These are phyloP conservation scores for Podaxis mareebaensis DNA, from an alignment of 768 basidiomycete species.

Conservation along the genomic window DNA sequence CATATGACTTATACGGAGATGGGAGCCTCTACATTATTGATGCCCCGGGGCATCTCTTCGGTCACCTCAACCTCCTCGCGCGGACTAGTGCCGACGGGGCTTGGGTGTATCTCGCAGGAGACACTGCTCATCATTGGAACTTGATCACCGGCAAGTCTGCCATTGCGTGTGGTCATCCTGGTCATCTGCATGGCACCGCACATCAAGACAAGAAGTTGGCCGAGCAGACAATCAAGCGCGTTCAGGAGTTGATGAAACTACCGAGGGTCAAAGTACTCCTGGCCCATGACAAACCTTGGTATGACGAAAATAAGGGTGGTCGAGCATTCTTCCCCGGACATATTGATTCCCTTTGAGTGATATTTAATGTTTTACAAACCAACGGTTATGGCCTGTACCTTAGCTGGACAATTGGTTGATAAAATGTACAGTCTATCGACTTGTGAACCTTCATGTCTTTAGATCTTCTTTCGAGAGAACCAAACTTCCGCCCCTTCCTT, in stretches of 20 bases:
- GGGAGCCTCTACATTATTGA: conserved; percentile 61
- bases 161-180: conserved; percentile 35
- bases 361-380: not conserved
- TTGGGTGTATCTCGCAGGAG: conserved; percentile 58
- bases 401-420: no score
- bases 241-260: conserved; percentile 37
- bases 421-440: no score
- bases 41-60: conserved; percentile 55
- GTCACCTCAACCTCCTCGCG: conserved; percentile 55
- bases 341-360: conserved; percentile 26
- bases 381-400: not conserved
- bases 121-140: conserved; percentile 57
- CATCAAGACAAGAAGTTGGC: conserved; percentile 45
- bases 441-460: no score
- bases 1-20: conserved; percentile 56
- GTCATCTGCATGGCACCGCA: conserved; percentile 34
- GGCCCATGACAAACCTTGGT: conserved; percentile 58
- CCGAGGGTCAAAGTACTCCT: conserved; percentile 47
- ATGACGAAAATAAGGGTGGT: conserved; percentile 43
- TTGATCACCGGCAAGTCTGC: conserved; percentile 46
- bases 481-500: conserved; percentile 40
- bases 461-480: conserved; percentile 25
- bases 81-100: conserved; percentile 53
- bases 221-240: conserved; percentile 39
- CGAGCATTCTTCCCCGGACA: conserved; percentile 43